Evolutionary conservation across 2,329 filamentous ascomycete genomes (phyloP).

Genomic region (Pestalotiopsis sp.): DNA sequence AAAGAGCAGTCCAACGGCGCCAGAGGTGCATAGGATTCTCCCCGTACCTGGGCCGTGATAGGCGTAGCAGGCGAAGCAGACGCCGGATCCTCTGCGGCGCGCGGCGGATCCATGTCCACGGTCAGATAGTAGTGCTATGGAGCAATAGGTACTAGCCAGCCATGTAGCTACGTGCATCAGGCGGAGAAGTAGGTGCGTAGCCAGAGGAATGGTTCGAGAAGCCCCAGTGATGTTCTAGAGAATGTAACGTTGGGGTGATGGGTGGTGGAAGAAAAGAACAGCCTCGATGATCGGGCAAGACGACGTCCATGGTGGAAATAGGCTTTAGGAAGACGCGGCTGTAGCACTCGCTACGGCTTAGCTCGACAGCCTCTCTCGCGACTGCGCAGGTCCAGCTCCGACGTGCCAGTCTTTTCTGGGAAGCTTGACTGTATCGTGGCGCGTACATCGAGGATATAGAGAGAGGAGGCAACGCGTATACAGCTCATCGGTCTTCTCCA

Average conservation of each 20-base stretch:
- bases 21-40: not conserved
- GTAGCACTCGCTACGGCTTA: constrained; percentile 3
- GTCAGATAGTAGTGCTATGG: too few species aligned
- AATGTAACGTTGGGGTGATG: not conserved
- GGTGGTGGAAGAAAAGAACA: not conserved
- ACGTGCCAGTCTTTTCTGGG: not conserved
- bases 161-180: not conserved
- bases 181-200: not conserved
- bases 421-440: not conserved
- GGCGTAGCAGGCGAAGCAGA: not conserved
- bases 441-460: not conserved
- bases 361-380: not conserved
- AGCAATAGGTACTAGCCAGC: too few species aligned
- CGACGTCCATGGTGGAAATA: not conserved
- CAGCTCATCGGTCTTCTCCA: too few species aligned
- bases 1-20: not conserved
- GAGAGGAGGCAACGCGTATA: too few species aligned
- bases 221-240: constrained; percentile 10
- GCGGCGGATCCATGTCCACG: not conserved
- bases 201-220: constrained; percentile 10
- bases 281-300: not conserved
- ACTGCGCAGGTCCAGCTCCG: not conserved
- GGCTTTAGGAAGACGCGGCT: not conserved
- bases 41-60: not conserved
- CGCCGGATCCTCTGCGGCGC: not conserved